phyloP scores from a whole-genome alignment of 352 stramenopile species.

The Phytophthora foliorum region DNA sequence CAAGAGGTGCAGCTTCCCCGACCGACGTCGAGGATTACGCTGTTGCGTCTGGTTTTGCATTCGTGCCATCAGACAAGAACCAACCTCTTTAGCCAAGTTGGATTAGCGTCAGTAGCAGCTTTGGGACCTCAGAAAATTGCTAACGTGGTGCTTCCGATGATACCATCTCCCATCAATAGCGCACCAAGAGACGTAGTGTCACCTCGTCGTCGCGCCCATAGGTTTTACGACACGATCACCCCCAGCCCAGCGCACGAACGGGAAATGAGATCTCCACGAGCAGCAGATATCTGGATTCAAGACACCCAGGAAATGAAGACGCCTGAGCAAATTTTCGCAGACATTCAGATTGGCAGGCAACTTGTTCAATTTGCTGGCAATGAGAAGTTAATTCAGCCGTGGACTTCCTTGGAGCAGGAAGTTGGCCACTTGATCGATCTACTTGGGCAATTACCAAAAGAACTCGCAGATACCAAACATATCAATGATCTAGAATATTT shows the following conservation, averaged over 20 bases:
- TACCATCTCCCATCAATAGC: constrained; percentile 20
- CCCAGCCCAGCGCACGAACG: background rate
- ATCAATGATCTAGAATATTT: background rate
- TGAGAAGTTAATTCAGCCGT: constrained; percentile 9
- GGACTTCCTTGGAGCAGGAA: constrained; percentile 24
- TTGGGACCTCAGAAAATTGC: constrained; percentile 9
- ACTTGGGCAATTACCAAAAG: background rate
- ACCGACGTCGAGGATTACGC: constrained; percentile 27
- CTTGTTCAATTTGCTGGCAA: constrained; percentile 24
- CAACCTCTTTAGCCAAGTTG: constrained; percentile 71
- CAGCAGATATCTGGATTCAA: constrained; percentile 38
- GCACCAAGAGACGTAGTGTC: background rate
- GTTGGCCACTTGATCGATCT: background rate
- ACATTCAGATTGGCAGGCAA: constrained; percentile 41
- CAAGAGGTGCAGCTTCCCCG: constrained; percentile 53
- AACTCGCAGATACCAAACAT: background rate
- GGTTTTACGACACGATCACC: background rate
- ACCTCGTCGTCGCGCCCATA: background rate
- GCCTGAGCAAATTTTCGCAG: constrained; percentile 45
- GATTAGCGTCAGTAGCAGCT: constrained; percentile 40
- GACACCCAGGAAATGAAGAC: constrained; percentile 39
- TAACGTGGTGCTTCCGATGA: constrained; percentile 13
- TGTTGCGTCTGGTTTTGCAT: constrained; percentile 57
- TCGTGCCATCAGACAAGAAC: constrained; percentile 46
- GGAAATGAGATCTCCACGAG: constrained; percentile 7